These are phyloP conservation scores for Nakataea oryzae DNA, from an alignment of 2,329 filamentous ascomycete genomes.

Conservation along the genomic window DNA sequence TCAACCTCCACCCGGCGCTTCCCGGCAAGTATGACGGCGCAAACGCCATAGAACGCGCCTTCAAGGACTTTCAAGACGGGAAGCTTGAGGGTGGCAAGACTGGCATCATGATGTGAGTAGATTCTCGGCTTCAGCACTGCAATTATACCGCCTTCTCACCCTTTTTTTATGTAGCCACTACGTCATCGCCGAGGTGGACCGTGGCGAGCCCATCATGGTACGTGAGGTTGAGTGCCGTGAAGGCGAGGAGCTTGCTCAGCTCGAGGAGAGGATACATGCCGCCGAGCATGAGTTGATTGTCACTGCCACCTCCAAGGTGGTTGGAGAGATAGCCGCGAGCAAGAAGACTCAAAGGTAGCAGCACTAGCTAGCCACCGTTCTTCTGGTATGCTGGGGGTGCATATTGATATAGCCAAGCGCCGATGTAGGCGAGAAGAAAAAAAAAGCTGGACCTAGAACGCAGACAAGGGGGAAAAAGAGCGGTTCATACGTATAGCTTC, in stretches of 20 bases:
- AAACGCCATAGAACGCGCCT: slow-evolving; percentile 68
- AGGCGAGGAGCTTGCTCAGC: slow-evolving; percentile 51
- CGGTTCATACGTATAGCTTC: not conserved
- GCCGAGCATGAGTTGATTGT: slow-evolving; percentile 74
- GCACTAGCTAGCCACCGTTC: not conserved
- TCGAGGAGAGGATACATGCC: slow-evolving; percentile 64
- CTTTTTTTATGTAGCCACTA: slow-evolving; percentile 45
- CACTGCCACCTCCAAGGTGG: slow-evolving; percentile 51
- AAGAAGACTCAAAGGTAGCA: not conserved
- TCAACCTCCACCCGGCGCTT: slow-evolving; percentile 73
- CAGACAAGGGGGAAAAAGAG: not conserved
- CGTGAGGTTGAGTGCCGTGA: slow-evolving; percentile 56
- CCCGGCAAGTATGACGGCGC: slow-evolving; percentile 69
- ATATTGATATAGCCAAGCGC: not conserved
- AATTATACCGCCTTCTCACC: no score
- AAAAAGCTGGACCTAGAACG: not conserved
- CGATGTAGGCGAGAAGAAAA: no score
- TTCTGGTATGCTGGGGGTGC: not conserved
- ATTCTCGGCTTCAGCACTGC: no score
- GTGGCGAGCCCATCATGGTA: slow-evolving; percentile 62
- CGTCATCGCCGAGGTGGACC: slow-evolving; percentile 71
- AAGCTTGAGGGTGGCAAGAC: slow-evolving; percentile 59
- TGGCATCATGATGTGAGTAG: slow-evolving; percentile 62
- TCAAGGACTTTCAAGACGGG: slow-evolving; percentile 55
- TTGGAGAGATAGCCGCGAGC: slow-evolving; percentile 22